Conservation (phyloP, 495 filamentous ascomycete species). For the Tuber brumale region DNA sequence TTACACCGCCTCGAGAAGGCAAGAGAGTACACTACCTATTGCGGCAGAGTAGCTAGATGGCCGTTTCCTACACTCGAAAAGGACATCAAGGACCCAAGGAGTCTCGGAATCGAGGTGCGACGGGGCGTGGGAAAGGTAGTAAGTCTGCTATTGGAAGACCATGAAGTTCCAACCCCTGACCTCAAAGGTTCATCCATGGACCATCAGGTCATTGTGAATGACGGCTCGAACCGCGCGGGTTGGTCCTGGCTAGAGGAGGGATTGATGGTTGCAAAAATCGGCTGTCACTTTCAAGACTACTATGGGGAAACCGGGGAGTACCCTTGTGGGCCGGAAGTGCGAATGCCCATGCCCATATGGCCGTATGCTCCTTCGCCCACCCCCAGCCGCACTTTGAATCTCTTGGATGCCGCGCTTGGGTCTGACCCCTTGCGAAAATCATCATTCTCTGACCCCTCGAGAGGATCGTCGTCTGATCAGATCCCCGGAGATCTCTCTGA, state of each 20-base stretch:
- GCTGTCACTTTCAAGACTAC: neutral
- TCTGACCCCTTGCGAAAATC: neutral
- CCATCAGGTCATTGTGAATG: neutral
- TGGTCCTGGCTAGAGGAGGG: neutral
- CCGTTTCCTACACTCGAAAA: conserved; percentile 17
- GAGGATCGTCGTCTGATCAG: neutral
- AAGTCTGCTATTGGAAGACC: conserved; percentile 34
- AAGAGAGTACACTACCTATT: conserved; percentile 38
- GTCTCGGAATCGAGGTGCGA: conserved; percentile 10
- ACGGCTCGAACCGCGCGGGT: neutral
- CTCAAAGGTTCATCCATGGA: neutral
- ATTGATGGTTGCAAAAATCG: neutral
- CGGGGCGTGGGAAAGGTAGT: conserved; percentile 33
- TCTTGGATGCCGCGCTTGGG: neutral
- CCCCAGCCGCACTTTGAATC: neutral
- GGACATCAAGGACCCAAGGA: conserved; percentile 17
- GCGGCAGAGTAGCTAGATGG: conserved; percentile 37
- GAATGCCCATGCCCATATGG: neutral
- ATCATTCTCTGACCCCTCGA: neutral
- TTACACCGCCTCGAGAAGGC: conserved; percentile 34
- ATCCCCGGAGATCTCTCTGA: neutral
- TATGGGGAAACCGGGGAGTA: neutral
- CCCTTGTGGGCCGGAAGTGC: neutral
- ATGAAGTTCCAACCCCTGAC: neutral
- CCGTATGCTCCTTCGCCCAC: neutral